A percentile compares a stretch with the other conserved stretches of the same genome.
These are phyloP conservation scores for Kluyveromyces siamensis DNA, from an alignment of 805 yeast species.

Conservation along the genomic window DNA sequence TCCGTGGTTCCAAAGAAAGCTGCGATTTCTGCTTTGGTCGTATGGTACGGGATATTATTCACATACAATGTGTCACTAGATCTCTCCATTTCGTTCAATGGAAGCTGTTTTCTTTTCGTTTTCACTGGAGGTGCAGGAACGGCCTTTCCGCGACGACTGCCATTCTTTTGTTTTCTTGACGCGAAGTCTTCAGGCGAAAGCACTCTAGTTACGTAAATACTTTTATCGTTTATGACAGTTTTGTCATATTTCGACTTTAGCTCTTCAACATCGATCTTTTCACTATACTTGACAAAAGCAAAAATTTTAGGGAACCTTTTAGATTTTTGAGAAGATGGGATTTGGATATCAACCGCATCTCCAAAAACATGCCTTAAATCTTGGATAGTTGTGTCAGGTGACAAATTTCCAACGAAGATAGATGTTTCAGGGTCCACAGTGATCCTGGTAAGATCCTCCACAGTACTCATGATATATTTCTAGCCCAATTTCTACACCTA, in stretches of 20 bases:
- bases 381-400: constrained; percentile 21
- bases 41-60: constrained; percentile 55
- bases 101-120: constrained; percentile 25
- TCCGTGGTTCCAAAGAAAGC: constrained; percentile 42
- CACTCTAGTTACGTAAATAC: constrained; percentile 26
- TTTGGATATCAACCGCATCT: constrained; percentile 22
- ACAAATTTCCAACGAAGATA: constrained; percentile 26
- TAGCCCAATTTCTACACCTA: not conserved
- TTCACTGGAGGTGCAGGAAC: constrained; percentile 21
- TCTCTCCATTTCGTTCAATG: constrained; percentile 32
- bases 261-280: constrained; percentile 22
- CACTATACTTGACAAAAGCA: constrained; percentile 27
- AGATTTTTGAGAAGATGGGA: constrained; percentile 18
- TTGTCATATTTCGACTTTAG: constrained; percentile 24
- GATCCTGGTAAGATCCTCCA: constrained; percentile 1
- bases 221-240: constrained; percentile 23
- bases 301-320: constrained; percentile 22
- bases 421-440: constrained; percentile 27
- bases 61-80: constrained; percentile 48
- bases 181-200: constrained; percentile 18
- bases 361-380: constrained; percentile 21
- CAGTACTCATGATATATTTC: not conserved
- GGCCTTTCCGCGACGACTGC: constrained; percentile 13
- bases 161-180: constrained; percentile 11
- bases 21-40: constrained; percentile 45